Evolutionary conservation across 2,329 filamentous ascomycete genomes (phyloP), one percentile per base, ranked within the genome.

Genomic region (Pseudogymnoascus sp.): DNA sequence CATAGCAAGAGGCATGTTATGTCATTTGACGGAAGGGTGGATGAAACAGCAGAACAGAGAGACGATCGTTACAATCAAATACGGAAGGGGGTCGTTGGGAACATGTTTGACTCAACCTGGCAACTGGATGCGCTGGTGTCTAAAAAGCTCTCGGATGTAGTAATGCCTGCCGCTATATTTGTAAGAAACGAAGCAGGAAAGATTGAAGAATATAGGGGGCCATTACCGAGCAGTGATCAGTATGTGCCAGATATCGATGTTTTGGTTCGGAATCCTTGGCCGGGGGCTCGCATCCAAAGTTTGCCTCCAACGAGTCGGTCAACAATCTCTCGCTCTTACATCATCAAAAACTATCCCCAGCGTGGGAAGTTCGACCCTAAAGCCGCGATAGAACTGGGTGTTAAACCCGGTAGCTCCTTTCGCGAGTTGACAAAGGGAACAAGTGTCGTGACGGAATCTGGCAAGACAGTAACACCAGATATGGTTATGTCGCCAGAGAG

Each of bases 51-150:
- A 66, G 73, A 76, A 68, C 64, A 76, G 35, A 66, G 68, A 31
- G 66, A 77, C 17, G 75, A 80, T 59, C 68, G 69, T 4, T 74
- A 80, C 64, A 79, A 83, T 65, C 72, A 80, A 33, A 74, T 86
- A 33, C 80, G 85, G n/a, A 80, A 85, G 62, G 76, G 80, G 0
- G 80, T 92, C 21, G 83, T 93, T n/a, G 79, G 80, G 8, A 81
- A 87, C 67, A 93, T 95, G 90, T 93, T 93, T 71, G 82, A 90
- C 69, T 92, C 89, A 0, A 77, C 82, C 64, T 95, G 90, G 91
- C 82, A 78, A 21, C 77, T 89, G 65, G 90, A 96, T 71, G 82
- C 85, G 1, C 79, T 96, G 17, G 74, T 85, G 19, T 85, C 90
- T 70, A 86, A 80, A 23, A 85, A 82, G 23, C 80, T 96, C 36